A percentile compares a stretch with the other conserved stretches of the same genome.
Evolutionary conservation across 305 asterid genomes (phyloP).

Genomic region (Fraxinus paxiana): DNA sequence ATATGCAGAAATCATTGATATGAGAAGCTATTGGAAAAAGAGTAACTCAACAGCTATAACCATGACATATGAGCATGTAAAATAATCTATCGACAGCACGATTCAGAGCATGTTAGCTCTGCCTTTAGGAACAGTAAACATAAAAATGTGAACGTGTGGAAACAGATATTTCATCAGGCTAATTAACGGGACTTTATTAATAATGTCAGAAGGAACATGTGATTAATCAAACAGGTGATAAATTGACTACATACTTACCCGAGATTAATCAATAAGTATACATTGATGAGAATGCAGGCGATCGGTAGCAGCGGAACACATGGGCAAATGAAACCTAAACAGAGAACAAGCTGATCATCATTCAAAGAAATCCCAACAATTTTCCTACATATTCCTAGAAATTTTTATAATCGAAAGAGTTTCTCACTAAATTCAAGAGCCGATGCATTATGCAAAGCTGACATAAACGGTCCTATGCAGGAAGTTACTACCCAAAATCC

Average conservation of each 20-base stretch:
- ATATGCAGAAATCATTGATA: too few relatives aligned
- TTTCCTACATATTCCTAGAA: not conserved
- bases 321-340: conserved; percentile 86
- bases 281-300: conserved; percentile 84
- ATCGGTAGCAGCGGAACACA: conserved; percentile 86
- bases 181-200: not conserved
- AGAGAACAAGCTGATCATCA: conserved; percentile 16
- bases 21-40: not conserved
- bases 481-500: too few relatives aligned
- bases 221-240: not conserved
- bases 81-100: not conserved
- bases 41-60: not conserved
- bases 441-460: not conserved
- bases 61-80: not conserved
- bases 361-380: conserved; percentile 13
- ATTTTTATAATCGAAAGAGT: not conserved
- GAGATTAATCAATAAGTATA: conserved; percentile 76
- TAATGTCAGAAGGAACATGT: not conserved
- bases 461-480: not conserved
- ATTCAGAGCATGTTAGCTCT: not conserved
- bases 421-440: not conserved
- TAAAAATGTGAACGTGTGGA: not conserved
- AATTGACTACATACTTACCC: conserved; percentile 50
- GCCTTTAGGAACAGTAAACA: too few relatives aligned
- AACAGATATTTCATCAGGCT: not conserved